Base-by-base conservation (phyloP, 208 protist species). In the Crithidia fasciculata region DNA sequence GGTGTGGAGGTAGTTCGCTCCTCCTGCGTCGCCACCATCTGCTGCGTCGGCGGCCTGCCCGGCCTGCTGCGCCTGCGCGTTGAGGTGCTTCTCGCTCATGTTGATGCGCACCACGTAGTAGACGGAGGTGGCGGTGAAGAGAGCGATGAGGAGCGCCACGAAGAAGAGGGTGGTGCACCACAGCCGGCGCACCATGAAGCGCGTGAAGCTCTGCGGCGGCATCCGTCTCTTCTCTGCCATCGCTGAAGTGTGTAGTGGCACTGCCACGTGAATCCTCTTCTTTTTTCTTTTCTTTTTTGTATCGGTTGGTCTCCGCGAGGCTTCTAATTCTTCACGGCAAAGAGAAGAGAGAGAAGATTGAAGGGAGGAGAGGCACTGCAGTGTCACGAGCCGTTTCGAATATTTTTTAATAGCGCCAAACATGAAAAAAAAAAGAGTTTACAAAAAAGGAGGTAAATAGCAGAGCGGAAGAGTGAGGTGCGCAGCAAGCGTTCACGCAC, bases 71-170 rank as follows among this genome's bases (percentile, higher is more conserved):
- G 49, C 40, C 3, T 40, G 64, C 43, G 65, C 53, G 39, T 39
- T 59, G 3, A 61, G 40, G 7, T 61, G 62, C 41, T 41, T 39
- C 45, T 80, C 60, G 39, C 59, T 54, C 19, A 65, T 47, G 68
- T 56, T 70, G 54, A 80, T 71, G 68, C 62, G 74, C 53, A 80
- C 61, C 12, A 64, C 68, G 55, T 80, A 80, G 62, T 80, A 80
- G 2, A 70, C n/a, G 8, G 67, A 73, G 2, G 74, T 63, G 7
- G 41, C 40, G 8, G 45, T 56, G 55, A 65, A 80, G 6, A 80
- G n/a, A 3, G 12, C 47, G 0, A 49, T 15, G 43, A 80, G 15
- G 2, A 80, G 54, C 0, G 47, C 47, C 10, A 80, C 4, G 41
- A 71, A 80, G 9, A 74, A 41, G 5, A 80, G 16, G 18, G 49